Percentiles rank a stretch among this genome's conserved stretches.
phyloP scores from a whole-genome alignment of 2,329 filamentous ascomycete species.

The Fusarium buxicola region DNA sequence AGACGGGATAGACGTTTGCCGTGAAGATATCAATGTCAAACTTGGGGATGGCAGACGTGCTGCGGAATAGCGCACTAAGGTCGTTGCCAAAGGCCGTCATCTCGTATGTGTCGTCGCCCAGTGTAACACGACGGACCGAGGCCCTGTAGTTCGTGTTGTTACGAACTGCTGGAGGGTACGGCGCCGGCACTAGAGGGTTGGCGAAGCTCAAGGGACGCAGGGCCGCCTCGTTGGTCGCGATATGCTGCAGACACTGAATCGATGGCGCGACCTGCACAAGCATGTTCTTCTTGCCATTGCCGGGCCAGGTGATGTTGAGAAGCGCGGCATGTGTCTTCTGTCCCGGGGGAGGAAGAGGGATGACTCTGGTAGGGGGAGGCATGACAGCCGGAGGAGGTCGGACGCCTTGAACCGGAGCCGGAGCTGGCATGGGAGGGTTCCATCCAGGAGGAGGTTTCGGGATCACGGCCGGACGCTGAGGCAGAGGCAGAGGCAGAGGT shows the following conservation, averaged over 20 bases:
- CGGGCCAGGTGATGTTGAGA: conserved; percentile 45
- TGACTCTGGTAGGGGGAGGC: conserved; percentile 14
- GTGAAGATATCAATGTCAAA: conserved; percentile 38
- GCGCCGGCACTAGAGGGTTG: conserved; percentile 2
- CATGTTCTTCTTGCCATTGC: conserved; percentile 47
- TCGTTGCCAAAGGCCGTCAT: conserved; percentile 45
- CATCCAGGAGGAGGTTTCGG: conserved; percentile 20
- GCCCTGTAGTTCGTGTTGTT: conserved; percentile 16
- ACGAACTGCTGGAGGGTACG: conserved; percentile 16
- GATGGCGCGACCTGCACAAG: conserved; percentile 45
- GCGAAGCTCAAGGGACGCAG: conserved; percentile 28
- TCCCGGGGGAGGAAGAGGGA: conserved; percentile 14
- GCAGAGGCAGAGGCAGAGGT: background rate
- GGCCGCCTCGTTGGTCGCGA: conserved; percentile 38
- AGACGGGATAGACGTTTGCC: conserved; percentile 5
- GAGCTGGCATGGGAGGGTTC: conserved; percentile 5
- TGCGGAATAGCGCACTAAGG: conserved; percentile 38
- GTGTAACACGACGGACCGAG: conserved; percentile 38
- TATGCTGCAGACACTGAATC: conserved; percentile 50
- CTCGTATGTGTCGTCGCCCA: conserved; percentile 41
- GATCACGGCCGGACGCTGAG: conserved; percentile 17
- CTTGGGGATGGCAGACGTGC: conserved; percentile 35
- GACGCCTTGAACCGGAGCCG: background rate
- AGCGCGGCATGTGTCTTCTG: conserved; percentile 39
- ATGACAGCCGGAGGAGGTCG: conserved; percentile 3